phyloP scores from a whole-genome alignment of 768 basidiomycete genomes.

The Mycena vulgaris region DNA sequence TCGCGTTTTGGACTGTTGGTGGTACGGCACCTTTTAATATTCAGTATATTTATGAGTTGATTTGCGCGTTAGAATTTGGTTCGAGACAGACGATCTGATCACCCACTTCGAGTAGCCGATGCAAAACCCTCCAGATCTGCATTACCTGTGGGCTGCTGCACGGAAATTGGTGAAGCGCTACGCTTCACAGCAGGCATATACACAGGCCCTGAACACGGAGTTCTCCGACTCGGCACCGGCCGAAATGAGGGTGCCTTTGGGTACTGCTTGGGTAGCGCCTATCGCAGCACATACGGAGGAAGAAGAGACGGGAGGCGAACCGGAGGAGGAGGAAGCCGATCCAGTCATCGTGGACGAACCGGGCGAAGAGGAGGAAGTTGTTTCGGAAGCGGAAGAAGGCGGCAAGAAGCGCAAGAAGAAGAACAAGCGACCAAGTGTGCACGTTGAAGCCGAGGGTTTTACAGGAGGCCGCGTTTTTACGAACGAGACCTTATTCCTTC shows the following conservation, averaged over 20 bases:
- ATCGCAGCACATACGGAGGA: not conserved
- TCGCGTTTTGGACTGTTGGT: no score
- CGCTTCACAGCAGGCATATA: not conserved
- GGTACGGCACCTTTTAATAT: slow-evolving; percentile 37
- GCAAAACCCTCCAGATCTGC: not conserved
- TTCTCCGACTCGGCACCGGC: not conserved
- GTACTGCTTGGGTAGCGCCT: not conserved
- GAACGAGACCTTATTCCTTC: not conserved
- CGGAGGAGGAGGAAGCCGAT: not conserved
- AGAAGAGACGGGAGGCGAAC: not conserved
- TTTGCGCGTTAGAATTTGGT: not conserved
- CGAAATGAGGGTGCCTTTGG: not conserved
- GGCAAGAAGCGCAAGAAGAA: not conserved
- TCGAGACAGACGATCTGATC: not conserved
- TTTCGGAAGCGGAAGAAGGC: not conserved
- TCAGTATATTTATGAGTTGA: not conserved
- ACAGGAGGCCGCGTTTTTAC: slow-evolving; percentile 19
- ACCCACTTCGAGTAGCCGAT: not conserved
- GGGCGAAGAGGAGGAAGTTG: not conserved
- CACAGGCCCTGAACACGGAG: not conserved
- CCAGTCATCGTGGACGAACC: not conserved
- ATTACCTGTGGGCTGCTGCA: not conserved
- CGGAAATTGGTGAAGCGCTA: not conserved
- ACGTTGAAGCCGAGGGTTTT: slow-evolving; percentile 12
- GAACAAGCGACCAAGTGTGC: not conserved